A percentile compares a stretch with the other conserved stretches of the same genome.
phyloP scores from a whole-genome alignment of 2,329 filamentous ascomycete genomes.

The Monascus ruber region DNA sequence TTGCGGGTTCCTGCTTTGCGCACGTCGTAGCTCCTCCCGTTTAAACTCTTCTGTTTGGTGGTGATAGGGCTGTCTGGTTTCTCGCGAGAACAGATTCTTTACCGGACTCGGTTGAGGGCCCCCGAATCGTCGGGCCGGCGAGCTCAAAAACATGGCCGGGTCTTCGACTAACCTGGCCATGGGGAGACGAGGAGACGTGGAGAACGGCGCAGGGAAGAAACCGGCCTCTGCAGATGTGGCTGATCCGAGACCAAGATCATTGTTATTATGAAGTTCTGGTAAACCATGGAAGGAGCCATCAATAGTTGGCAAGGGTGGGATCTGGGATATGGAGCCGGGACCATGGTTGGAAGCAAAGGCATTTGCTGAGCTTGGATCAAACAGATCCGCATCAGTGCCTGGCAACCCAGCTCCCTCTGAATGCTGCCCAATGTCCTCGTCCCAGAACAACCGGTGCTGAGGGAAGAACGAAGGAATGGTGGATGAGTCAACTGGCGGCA shows the following conservation, averaged over 20 bases:
- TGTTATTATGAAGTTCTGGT: conserved; percentile 17
- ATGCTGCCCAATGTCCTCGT: conserved; percentile 25
- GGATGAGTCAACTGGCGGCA: conserved; percentile 40
- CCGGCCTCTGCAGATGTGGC: conserved; percentile 23
- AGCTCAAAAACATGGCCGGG: conserved; percentile 37
- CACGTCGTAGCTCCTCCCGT: conserved; percentile 28
- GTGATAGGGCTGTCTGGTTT: conserved; percentile 35
- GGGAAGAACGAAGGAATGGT: conserved; percentile 45
- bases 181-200: conserved; percentile 33
- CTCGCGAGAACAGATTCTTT: conserved; percentile 14
- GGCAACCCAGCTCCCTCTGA: conserved; percentile 8
- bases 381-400: conserved; percentile 10
- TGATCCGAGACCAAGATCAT: conserved; percentile 16
- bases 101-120: conserved; percentile 22
- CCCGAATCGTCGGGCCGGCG: conserved; percentile 37
- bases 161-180: conserved; percentile 29
- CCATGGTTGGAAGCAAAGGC: conserved; percentile 10
- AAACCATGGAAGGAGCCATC: conserved; percentile 21
- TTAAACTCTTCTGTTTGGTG: conserved; percentile 39
- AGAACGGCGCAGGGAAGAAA: conserved; percentile 33
- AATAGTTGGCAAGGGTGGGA: conserved; percentile 26
- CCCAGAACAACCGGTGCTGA: conserved; percentile 42
- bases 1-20: conserved; percentile 17
- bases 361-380: conserved; percentile 8
- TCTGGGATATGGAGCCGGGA: conserved; percentile 11